Evolutionary conservation across 148 eudicot genomes (phyloP).

Genomic region (Vaccinium macrocarpon): DNA sequence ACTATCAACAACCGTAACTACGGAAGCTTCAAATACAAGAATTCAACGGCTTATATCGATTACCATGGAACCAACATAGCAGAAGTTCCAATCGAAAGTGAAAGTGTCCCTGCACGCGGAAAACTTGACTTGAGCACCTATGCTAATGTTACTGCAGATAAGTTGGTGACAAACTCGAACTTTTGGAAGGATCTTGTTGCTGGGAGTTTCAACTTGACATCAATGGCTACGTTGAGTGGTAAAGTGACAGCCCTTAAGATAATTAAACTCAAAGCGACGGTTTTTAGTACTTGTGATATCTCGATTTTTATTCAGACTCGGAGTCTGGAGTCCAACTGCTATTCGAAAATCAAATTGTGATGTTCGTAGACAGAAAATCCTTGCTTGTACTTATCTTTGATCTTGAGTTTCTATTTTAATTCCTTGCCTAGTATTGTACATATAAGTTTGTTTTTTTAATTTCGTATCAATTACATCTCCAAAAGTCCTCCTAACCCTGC

Average conservation of each 20-base stretch:
- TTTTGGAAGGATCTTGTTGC: constrained; percentile 20
- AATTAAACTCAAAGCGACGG: constrained; percentile 21
- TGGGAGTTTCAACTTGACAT: constrained; percentile 24
- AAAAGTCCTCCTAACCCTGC: too few species aligned
- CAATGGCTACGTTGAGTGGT: constrained; percentile 19
- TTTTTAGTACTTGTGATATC: constrained; percentile 23
- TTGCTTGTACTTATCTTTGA: not conserved
- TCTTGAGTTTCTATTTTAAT: too few species aligned
- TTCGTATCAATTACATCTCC: too few species aligned
- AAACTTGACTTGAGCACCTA: constrained; percentile 19
- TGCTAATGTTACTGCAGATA: constrained; percentile 23
- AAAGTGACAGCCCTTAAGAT: constrained; percentile 24
- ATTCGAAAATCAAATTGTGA: constrained; percentile 23
- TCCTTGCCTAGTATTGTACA: not conserved
- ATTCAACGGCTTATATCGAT: constrained; percentile 10
- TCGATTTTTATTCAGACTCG: constrained; percentile 13
- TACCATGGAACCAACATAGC: constrained; percentile 24
- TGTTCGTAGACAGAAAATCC: not conserved
- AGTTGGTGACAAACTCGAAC: constrained; percentile 15
- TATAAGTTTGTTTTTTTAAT: too few species aligned
- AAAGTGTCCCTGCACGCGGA: constrained; percentile 25
- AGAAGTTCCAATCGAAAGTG: constrained; percentile 15
- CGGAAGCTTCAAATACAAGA: constrained; percentile 27
- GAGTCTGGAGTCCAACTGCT: constrained; percentile 21
- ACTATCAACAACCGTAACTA: constrained; percentile 28